Evolutionary conservation across 2,329 filamentous ascomycete genomes (phyloP).

Genomic region (Rhynchosporium graminicola): DNA sequence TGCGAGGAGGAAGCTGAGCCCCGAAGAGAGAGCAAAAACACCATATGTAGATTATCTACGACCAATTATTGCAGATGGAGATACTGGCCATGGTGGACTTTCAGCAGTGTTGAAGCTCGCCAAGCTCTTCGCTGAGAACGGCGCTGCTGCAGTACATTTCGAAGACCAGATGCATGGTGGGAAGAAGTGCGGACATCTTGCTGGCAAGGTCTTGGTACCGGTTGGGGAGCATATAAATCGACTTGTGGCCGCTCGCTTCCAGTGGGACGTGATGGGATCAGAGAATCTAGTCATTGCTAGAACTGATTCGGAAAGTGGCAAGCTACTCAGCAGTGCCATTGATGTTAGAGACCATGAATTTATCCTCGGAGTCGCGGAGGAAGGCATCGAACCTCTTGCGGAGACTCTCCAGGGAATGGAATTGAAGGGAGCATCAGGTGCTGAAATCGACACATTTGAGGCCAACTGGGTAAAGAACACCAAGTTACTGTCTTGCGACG

Average conservation of each 20-base stretch:
- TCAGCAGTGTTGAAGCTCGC: slow-evolving; percentile 93
- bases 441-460: slow-evolving; percentile 85
- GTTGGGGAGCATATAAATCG: slow-evolving; percentile 96
- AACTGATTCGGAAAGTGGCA: slow-evolving; percentile 93
- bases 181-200: slow-evolving; percentile 97
- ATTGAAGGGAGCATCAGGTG: slow-evolving; percentile 69
- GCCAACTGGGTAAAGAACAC: slow-evolving; percentile 85
- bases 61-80: slow-evolving; percentile 93
- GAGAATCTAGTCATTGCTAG: slow-evolving; percentile 95
- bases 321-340: slow-evolving; percentile 84
- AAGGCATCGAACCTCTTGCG: slow-evolving; percentile 74
- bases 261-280: slow-evolving; percentile 97
- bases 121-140: slow-evolving; percentile 96
- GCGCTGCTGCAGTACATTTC: slow-evolving; percentile 93
- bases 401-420: slow-evolving; percentile 94
- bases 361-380: slow-evolving; percentile 82
- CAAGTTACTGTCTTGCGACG: slow-evolving; percentile 86
- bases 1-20: slow-evolving; percentile 71
- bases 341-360: slow-evolving; percentile 96
- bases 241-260: slow-evolving; percentile 86
- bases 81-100: slow-evolving; percentile 92
- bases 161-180: slow-evolving; percentile 97
- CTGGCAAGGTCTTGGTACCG: slow-evolving; percentile 93
- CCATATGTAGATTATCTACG: slow-evolving; percentile 91
- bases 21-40: slow-evolving; percentile 70